Evolutionary conservation across 768 basidiomycete species (phyloP).

Genomic region (Mycena maculata): DNA sequence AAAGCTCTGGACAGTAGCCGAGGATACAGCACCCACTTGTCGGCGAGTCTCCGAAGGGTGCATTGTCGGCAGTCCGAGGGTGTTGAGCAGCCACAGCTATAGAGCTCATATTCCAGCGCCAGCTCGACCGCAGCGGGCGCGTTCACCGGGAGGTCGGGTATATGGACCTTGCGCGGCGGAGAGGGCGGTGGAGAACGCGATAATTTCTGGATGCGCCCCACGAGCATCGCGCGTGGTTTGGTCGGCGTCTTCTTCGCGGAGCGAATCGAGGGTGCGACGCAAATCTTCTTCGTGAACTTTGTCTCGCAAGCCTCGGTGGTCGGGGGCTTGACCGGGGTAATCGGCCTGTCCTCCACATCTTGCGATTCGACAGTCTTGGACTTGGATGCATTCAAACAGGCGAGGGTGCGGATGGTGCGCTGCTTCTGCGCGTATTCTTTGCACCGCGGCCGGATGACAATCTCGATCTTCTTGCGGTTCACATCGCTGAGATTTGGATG

Average conservation of each 20-base stretch:
- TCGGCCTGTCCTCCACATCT: no score
- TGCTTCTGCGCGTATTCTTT: slow-evolving; percentile 30
- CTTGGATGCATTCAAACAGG: slow-evolving; percentile 21
- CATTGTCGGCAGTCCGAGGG: slow-evolving; percentile 20
- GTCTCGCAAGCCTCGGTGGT: no score
- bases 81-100: slow-evolving; percentile 21
- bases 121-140: neutral
- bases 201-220: slow-evolving; percentile 31
- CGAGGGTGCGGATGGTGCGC: slow-evolving; percentile 17
- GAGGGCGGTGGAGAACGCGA: slow-evolving; percentile 5
- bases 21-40: slow-evolving; percentile 20
- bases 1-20: neutral
- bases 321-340: no score
- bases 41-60: slow-evolving; percentile 17
- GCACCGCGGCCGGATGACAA: slow-evolving; percentile 24
- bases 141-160: neutral
- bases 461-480: slow-evolving; percentile 31
- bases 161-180: slow-evolving; percentile 3
- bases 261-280: neutral
- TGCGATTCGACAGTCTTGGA: neutral
- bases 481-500: slow-evolving; percentile 15
- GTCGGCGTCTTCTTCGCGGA: neutral
- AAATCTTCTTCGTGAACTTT: no score
- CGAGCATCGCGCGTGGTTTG: neutral
- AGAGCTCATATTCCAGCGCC: neutral